A percentile compares a stretch with the other conserved stretches of the same genome.
phyloP scores from a whole-genome alignment of 2,329 filamentous ascomycete species.

The Fusarium foetens region DNA sequence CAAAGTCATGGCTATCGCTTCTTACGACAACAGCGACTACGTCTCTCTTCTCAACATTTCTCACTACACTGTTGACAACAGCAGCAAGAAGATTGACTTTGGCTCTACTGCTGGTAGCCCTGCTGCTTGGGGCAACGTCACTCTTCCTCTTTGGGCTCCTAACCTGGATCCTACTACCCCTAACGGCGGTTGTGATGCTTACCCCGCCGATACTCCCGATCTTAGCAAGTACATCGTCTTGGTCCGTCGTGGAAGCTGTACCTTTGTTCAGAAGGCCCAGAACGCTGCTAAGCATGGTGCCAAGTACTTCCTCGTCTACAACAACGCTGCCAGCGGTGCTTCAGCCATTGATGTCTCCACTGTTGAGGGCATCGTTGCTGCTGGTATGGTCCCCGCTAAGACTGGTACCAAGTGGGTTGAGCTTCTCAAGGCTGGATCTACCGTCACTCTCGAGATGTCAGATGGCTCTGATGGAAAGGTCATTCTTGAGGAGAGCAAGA shows the following conservation, averaged over 20 bases:
- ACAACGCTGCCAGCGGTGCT: constrained; percentile 52
- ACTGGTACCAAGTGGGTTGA: constrained; percentile 18
- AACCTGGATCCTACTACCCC: constrained; percentile 59
- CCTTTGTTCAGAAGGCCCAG: constrained; percentile 64
- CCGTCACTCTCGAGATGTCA: constrained; percentile 57
- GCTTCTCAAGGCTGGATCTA: constrained; percentile 47
- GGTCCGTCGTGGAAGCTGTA: constrained; percentile 67
- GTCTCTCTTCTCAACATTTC: constrained; percentile 56
- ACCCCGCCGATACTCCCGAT: constrained; percentile 64
- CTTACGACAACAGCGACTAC: constrained; percentile 58
- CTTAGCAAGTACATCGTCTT: constrained; percentile 68
- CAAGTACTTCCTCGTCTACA: constrained; percentile 70
- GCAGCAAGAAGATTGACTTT: constrained; percentile 49
- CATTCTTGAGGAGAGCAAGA: constrained; percentile 50
- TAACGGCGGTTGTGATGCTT: constrained; percentile 62
- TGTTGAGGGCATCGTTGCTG: constrained; percentile 9
- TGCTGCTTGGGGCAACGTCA: constrained; percentile 55
- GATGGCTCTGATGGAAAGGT: constrained; percentile 45
- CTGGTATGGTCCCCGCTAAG: constrained; percentile 15
- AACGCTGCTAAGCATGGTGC: constrained; percentile 66
- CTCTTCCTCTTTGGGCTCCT: constrained; percentile 60
- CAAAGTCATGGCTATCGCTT: constrained; percentile 60
- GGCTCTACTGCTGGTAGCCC: constrained; percentile 55
- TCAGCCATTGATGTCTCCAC: constrained; percentile 9
- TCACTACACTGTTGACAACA: constrained; percentile 54